These are phyloP conservation scores for Penicillium waksmanii DNA, from an alignment of 495 filamentous ascomycete genomes.

Conservation along the genomic window DNA sequence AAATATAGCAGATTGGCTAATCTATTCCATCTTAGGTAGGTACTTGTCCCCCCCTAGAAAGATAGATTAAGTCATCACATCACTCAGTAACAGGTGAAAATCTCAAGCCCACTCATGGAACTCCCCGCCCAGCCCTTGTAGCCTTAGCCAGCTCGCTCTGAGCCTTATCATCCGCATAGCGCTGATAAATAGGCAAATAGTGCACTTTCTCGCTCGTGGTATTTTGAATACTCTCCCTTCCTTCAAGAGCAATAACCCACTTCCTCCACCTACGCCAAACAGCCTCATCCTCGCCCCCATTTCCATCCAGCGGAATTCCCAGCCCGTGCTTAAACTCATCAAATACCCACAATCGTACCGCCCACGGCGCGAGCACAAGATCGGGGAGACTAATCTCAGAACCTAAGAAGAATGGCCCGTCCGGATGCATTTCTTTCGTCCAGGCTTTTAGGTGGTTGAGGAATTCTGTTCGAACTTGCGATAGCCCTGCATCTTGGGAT, in stretches of 20 bases:
- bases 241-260: constrained; percentile 60
- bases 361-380: constrained; percentile 68
- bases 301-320: constrained; percentile 55
- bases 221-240: constrained; percentile 58
- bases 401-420: constrained; percentile 68
- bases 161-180: constrained; percentile 74
- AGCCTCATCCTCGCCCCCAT: constrained; percentile 52
- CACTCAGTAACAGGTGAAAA: no score
- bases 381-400: constrained; percentile 60
- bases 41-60: no score
- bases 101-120: constrained; percentile 48
- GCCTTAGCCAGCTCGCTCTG: constrained; percentile 72
- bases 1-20: no score
- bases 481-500: constrained; percentile 34
- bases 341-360: constrained; percentile 68
- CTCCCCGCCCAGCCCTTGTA: constrained; percentile 60
- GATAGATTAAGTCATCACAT: no score
- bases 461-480: constrained; percentile 53
- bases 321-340: constrained; percentile 70
- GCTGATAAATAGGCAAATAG: constrained; percentile 66
- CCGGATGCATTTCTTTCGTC: constrained; percentile 58
- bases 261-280: constrained; percentile 63
- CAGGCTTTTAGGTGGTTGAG: constrained; percentile 56
- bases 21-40: no score
- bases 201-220: constrained; percentile 65